Percentiles rank a stretch among this genome's conserved stretches.
phyloP scores from a whole-genome alignment of 139 green algal species.

The Micromonas commoda region DNA sequence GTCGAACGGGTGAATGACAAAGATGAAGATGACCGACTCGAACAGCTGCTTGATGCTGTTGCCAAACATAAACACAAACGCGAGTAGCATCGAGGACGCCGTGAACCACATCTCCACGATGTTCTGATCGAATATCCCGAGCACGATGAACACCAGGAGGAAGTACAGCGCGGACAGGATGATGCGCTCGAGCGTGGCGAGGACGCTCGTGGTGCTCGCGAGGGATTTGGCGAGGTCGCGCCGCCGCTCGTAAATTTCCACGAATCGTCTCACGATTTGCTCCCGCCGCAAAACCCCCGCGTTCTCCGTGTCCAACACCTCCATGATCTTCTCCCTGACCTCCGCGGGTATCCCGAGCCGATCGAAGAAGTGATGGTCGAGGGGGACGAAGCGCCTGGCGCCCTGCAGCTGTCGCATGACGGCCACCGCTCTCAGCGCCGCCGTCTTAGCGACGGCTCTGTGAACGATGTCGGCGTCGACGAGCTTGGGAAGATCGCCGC shows the following conservation, averaged over 20 bases:
- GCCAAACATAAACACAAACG: slow-evolving; percentile 26
- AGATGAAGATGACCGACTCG: slow-evolving; percentile 45
- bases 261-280: neutral
- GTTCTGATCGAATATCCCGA: slow-evolving; percentile 22
- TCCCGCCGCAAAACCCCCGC: neutral
- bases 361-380: slow-evolving; percentile 10
- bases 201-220: neutral
- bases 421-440: neutral
- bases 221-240: neutral
- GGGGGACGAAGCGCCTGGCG: neutral
- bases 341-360: neutral
- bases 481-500: neutral
- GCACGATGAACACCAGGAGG: slow-evolving; percentile 17
- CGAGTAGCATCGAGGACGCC: slow-evolving; percentile 14
- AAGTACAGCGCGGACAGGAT: slow-evolving; percentile 6
- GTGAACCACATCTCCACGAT: slow-evolving; percentile 24
- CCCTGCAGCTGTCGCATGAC: neutral
- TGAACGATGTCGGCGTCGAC: slow-evolving; percentile 1
- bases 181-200: slow-evolving; percentile 7
- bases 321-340: slow-evolving; percentile 1
- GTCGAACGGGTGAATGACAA: slow-evolving; percentile 47
- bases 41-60: slow-evolving; percentile 25
- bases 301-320: neutral
- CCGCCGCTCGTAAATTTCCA: slow-evolving; percentile 16
- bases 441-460: neutral